Conservation (phyloP, 2,329 filamentous ascomycete species). For the Alternaria sp. region DNA sequence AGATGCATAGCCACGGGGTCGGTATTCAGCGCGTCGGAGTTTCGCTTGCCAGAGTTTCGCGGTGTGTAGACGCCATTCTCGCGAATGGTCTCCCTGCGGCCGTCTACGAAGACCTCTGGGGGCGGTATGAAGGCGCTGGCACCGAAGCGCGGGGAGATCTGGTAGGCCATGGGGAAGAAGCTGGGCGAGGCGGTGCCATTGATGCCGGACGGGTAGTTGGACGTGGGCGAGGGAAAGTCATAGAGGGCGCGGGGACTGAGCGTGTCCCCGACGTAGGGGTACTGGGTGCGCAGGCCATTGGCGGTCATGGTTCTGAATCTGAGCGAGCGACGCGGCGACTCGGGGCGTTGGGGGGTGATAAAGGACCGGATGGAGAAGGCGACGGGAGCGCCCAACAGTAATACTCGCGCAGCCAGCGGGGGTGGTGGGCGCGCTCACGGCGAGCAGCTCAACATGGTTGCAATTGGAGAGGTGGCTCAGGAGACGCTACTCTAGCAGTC, state of each 20-base stretch:
- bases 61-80: conserved; percentile 36
- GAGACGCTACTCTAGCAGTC: background rate
- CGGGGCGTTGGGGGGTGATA: conserved; percentile 29
- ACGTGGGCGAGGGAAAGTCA: conserved; percentile 47
- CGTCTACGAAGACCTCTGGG: conserved; percentile 46
- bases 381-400: conserved; percentile 30
- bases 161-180: conserved; percentile 47
- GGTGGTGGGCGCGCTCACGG: conserved; percentile 35
- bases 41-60: conserved; percentile 37
- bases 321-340: conserved; percentile 11
- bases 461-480: background rate
- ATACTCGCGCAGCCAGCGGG: conserved; percentile 31
- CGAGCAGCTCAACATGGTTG: conserved; percentile 31
- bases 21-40: conserved; percentile 45
- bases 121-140: conserved; percentile 47
- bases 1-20: conserved; percentile 83
- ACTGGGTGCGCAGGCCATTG: conserved; percentile 46
- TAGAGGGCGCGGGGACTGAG: conserved; percentile 43
- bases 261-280: conserved; percentile 38
- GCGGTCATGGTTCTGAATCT: conserved; percentile 32
- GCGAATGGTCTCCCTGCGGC: conserved; percentile 33
- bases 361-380: conserved; percentile 27
- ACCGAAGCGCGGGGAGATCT: conserved; percentile 44
- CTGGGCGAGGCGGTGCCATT: conserved; percentile 36
- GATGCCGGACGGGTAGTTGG: conserved; percentile 46